Evolutionary conservation across 2,329 filamentous ascomycete species (phyloP).

Genomic region (Ophiocordyceps camponoti-saundersi): DNA sequence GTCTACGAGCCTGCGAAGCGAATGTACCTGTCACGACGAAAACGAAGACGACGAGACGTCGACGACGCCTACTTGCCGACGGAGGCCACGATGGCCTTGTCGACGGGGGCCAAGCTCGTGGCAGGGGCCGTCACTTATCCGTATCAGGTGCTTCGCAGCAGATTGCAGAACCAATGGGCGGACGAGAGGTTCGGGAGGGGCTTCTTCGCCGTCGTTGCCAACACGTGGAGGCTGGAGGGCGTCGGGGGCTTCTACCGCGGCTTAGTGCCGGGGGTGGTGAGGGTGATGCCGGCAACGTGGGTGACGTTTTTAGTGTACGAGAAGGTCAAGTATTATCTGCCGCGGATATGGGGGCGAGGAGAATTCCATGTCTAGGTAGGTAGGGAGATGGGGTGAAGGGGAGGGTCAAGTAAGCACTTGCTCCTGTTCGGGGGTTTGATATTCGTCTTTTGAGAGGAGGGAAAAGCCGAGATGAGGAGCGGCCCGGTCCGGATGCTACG

Average conservation of each 20-base stretch:
- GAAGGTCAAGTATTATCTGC: conserved; percentile 64
- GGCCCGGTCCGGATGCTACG: too few species aligned
- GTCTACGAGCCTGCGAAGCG: conserved; percentile 64
- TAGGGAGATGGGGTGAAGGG: too few species aligned
- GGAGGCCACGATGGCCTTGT: conserved; percentile 64
- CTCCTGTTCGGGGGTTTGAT: too few species aligned
- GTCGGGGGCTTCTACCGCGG: conserved; percentile 80
- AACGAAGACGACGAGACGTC: conserved; percentile 2
- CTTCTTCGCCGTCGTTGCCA: conserved; percentile 48
- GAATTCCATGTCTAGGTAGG: too few species aligned
- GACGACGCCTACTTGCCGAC: conserved; percentile 34
- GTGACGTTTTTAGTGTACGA: conserved; percentile 96
- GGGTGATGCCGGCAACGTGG: conserved; percentile 88
- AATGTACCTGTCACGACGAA: conserved; percentile 32
- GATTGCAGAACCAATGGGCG: conserved; percentile 80
- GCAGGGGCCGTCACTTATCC: conserved; percentile 87
- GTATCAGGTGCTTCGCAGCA: conserved; percentile 78
- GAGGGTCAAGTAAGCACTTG: too few species aligned
- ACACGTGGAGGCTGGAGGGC: conserved; percentile 69
- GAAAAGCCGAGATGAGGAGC: too few species aligned
- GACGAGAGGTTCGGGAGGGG: conserved; percentile 56
- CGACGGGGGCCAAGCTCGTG: conserved; percentile 67
- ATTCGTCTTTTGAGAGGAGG: too few species aligned
- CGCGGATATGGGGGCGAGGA: conserved; percentile 12
- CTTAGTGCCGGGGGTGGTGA: conserved; percentile 70